These are phyloP conservation scores for Saturnispora ahearnii DNA, from an alignment of 805 yeast genomes.

Conservation along the genomic window DNA sequence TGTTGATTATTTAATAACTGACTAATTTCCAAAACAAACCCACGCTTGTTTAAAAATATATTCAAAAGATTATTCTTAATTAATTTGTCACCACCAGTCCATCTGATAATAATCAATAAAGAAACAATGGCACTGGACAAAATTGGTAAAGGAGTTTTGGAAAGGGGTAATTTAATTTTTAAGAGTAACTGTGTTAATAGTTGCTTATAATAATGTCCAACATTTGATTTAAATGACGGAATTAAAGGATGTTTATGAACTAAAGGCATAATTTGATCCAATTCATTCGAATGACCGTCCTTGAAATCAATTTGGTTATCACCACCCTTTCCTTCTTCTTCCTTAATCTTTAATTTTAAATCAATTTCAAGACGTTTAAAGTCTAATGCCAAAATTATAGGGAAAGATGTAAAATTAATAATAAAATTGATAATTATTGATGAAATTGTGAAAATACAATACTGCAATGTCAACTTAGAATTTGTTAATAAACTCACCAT, in stretches of 20 bases:
- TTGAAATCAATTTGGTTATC: neutral
- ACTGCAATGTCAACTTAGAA: slow-evolving; percentile 19
- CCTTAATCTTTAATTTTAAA: neutral
- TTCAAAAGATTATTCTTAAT: slow-evolving; percentile 8
- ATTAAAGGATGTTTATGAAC: neutral
- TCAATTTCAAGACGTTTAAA: slow-evolving; percentile 48
- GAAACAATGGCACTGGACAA: slow-evolving; percentile 20
- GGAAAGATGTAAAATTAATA: slow-evolving; percentile 54
- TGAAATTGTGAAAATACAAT: slow-evolving; percentile 37
- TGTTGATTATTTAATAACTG: neutral
- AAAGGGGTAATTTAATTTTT: slow-evolving; percentile 31
- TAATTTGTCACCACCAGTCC: slow-evolving; percentile 24
- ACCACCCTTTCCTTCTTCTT: slow-evolving; percentile 29
- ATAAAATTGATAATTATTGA: slow-evolving; percentile 50
- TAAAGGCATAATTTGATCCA: neutral
- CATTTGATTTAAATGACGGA: neutral
- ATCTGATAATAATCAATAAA: slow-evolving; percentile 26
- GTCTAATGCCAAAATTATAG: slow-evolving; percentile 61
- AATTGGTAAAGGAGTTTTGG: slow-evolving; percentile 27
- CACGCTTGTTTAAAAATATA: slow-evolving; percentile 23
- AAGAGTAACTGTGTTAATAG: slow-evolving; percentile 26
- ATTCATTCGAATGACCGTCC: neutral
- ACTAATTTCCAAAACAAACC: slow-evolving; percentile 23
- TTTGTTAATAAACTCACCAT: neutral
- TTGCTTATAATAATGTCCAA: slow-evolving; percentile 13